A percentile compares a stretch with the other conserved stretches of the same genome.
These are phyloP conservation scores for Durotheca rogersii DNA, from an alignment of 495 filamentous ascomycete species.

Conservation along the genomic window DNA sequence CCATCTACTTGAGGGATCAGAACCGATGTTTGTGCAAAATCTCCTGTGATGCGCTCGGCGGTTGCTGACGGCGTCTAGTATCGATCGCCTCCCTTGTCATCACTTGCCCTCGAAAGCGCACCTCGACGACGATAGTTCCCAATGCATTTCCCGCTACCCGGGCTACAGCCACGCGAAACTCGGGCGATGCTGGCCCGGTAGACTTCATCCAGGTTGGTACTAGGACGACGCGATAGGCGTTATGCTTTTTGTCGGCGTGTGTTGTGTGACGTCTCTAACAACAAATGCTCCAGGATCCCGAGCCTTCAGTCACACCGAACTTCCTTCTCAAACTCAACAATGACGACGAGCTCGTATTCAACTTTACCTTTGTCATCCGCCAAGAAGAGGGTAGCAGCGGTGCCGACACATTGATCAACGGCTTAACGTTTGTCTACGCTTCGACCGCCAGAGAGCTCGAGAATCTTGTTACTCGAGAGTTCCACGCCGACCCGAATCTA, in stretches of 20 bases:
- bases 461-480: constrained; percentile 89
- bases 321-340: constrained; percentile 86
- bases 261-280: constrained; percentile 16
- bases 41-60: constrained; percentile 21
- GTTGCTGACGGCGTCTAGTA: constrained; percentile 56
- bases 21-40: constrained; percentile 64
- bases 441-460: constrained; percentile 84
- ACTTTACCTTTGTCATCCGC: constrained; percentile 86
- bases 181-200: constrained; percentile 70
- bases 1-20: constrained; percentile 87
- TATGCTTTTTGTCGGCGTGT: background rate
- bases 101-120: constrained; percentile 71
- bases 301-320: constrained; percentile 61
- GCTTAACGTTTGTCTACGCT: constrained; percentile 88
- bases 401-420: constrained; percentile 76
- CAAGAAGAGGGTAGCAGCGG: constrained; percentile 60
- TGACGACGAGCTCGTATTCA: constrained; percentile 88
- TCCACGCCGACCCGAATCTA: constrained; percentile 94
- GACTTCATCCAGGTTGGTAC: constrained; percentile 86
- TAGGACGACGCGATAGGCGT: constrained; percentile 1
- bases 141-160: constrained; percentile 86
- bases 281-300: constrained; percentile 67
- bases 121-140: constrained; percentile 74
- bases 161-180: constrained; percentile 72
- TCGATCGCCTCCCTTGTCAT: constrained; percentile 79